phyloP scores from a whole-genome alignment of 1,284 basidiomycete genomes.

The Caloboletus firmus region DNA sequence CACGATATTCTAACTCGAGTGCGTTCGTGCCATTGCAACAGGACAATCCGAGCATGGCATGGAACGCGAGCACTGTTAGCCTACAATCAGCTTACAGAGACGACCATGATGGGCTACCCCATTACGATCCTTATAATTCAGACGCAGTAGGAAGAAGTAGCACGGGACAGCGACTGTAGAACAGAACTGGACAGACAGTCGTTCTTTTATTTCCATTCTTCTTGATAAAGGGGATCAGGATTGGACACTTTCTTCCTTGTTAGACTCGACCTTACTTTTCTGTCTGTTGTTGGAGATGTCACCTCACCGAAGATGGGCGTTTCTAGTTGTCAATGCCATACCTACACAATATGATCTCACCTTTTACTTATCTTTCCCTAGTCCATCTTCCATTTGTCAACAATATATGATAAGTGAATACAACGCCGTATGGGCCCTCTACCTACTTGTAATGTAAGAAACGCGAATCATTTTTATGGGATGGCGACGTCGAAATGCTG shows the following conservation, averaged over 20 bases:
- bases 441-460: background rate
- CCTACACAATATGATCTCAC: constrained; percentile 8
- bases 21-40: constrained; percentile 60
- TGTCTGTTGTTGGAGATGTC: background rate
- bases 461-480: no score
- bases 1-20: constrained; percentile 52
- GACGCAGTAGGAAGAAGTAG: constrained; percentile 30
- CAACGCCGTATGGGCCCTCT: no score
- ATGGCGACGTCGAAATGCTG: no score
- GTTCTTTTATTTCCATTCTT: background rate
- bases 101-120: constrained; percentile 29
- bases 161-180: constrained; percentile 26
- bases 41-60: constrained; percentile 51
- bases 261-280: background rate
- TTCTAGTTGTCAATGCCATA: background rate
- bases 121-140: constrained; percentile 33
- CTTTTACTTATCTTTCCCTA: background rate
- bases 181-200: constrained; percentile 14
- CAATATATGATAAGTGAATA: background rate
- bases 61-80: constrained; percentile 50
- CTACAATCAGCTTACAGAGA: constrained; percentile 47
- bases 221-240: background rate
- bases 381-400: background rate
- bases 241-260: constrained; percentile 7
- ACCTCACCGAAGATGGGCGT: constrained; percentile 7